Base-by-base conservation (phyloP, 1,284 basidiomycete species). In the Rhodotorula sp. region DNA sequence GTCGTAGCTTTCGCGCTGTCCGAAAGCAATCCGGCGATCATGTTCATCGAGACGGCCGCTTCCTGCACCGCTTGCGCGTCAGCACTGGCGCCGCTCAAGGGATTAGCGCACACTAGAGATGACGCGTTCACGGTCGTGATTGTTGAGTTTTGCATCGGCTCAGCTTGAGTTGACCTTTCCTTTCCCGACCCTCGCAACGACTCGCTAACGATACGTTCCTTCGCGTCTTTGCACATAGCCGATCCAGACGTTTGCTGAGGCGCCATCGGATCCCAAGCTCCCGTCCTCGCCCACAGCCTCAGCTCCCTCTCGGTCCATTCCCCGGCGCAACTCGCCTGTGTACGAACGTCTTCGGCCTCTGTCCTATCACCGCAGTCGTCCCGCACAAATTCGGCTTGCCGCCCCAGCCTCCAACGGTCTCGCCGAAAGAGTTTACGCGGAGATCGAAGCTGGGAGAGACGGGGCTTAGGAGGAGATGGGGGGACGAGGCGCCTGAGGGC, bases 231-330 rank as follows among this genome's bases (percentile, higher is more conserved):
- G 28, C 64, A 69, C 62, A 73, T 82, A 54, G 80, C 80, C 62
- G 81, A 82, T 65, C 73, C 76, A 24, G 85, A 87, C 75, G 85
- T 88, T 20, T 87, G 87, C 74, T 79, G 80, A 59, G 87, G 87
- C 26, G 78, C 83, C 3, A 77, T 87, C 50, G 77, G 73, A 4
- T 77, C 82, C 50, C 83, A 85, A 76, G 86, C 83, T 8, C 86
- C 86, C 16, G 84, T 87, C 70, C 78, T 88, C 34, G 86, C 86
- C 0, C 84, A 87, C 69, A 83, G 83, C 64, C 77, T 88, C 26
- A 83, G 86, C 16, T 78, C 78, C n/a, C 86, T 87, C 74, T 81
- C 80, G 34, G 71, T 82, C 13, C 76, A 79, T 18, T 82, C 84
- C 80, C 82, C 61, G 85, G 85, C 0, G 83, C 85, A 1, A 82